Evolutionary conservation across 352 stramenopile genomes (phyloP).

Genomic region (Discostella stelligera): DNA sequence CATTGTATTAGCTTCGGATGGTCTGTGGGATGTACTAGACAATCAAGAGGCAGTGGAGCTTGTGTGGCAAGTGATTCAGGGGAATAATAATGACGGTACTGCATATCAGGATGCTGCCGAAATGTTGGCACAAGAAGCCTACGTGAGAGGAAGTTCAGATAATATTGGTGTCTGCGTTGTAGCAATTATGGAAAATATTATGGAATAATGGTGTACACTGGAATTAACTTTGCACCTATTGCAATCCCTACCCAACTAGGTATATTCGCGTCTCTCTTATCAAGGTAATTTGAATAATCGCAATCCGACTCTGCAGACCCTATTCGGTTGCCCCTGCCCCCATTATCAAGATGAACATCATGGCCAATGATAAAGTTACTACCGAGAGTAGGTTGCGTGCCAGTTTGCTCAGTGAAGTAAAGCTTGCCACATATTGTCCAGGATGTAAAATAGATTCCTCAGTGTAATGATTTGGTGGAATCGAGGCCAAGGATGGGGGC

Average conservation of each 20-base stretch:
- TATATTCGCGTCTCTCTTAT: constrained; percentile 10
- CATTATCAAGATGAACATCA: constrained; percentile 86
- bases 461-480: constrained; percentile 83
- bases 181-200: constrained; percentile 28
- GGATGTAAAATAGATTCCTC: constrained; percentile 62
- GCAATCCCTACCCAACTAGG: neutral
- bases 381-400: constrained; percentile 62
- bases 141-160: constrained; percentile 91
- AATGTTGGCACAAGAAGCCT: constrained; percentile 88
- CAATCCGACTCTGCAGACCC: constrained; percentile 75
- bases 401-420: constrained; percentile 83
- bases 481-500: no score
- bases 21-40: constrained; percentile 95
- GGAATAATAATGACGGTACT: constrained; percentile 44
- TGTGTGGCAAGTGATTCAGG: constrained; percentile 69
- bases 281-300: constrained; percentile 56
- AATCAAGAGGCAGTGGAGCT: constrained; percentile 94
- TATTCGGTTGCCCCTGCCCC: constrained; percentile 59
- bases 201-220: no score
- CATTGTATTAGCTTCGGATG: constrained; percentile 93
- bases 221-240: neutral
- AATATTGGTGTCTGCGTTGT: constrained; percentile 90
- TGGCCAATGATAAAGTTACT: constrained; percentile 86
- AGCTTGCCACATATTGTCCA: constrained; percentile 63
- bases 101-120: constrained; percentile 83